Conservation (phyloP, 495 filamentous ascomycete species). For the Lophiostoma macrostomum region DNA sequence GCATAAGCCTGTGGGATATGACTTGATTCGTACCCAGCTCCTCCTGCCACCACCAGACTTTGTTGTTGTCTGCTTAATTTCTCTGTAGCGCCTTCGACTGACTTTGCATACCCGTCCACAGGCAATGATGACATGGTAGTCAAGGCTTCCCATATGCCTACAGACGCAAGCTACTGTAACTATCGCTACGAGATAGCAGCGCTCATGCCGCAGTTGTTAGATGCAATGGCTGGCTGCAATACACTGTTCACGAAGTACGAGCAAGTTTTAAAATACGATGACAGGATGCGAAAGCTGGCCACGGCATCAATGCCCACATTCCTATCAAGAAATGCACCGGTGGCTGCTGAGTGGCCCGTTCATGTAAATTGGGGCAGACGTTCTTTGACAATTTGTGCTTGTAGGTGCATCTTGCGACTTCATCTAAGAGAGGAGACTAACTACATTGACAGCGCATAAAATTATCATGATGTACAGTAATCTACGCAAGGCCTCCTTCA, state of each 20-base stretch:
- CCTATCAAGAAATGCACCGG: conserved; percentile 1
- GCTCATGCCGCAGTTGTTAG: conserved; percentile 14
- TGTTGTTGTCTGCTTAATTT: too few relatives aligned
- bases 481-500: too few relatives aligned
- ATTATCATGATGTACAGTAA: conserved; percentile 15
- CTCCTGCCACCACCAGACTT: too few relatives aligned
- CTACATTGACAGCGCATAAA: conserved; percentile 11
- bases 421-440: too few relatives aligned
- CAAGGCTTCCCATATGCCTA: neutral
- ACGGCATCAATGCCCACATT: conserved; percentile 3
- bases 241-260: conserved; percentile 17
- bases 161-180: conserved; percentile 3
- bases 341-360: conserved; percentile 1
- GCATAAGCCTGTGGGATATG: too few relatives aligned
- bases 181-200: conserved; percentile 13
- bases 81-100: too few relatives aligned
- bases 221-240: conserved; percentile 6
- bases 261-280: conserved; percentile 16
- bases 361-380: conserved; percentile 5
- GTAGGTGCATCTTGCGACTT: neutral
- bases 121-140: conserved; percentile 1
- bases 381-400: conserved; percentile 10
- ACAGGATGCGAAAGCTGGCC: conserved; percentile 8
- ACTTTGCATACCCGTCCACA: too few relatives aligned
- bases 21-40: too few relatives aligned